Evolutionary conservation across 306 rosid species (phyloP).

Genomic region (Psophocarpus tetragonolobus): DNA sequence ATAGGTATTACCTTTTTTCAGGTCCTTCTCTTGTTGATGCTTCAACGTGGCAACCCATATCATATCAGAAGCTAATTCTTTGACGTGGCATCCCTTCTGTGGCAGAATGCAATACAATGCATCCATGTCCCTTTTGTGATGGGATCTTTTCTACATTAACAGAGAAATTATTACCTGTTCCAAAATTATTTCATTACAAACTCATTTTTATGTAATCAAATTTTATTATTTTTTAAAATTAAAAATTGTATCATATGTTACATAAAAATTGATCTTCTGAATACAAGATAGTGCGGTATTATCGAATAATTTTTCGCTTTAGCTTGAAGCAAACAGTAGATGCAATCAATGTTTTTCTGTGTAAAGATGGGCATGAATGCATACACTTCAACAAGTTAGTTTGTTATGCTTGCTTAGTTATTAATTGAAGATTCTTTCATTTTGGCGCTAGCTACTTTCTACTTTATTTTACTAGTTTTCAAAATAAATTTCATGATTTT

Average conservation of each 20-base stretch:
- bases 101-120: conserved; percentile 27
- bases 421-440: conserved; percentile 1
- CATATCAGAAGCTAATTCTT: conserved; percentile 40
- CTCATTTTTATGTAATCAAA: too few relatives aligned
- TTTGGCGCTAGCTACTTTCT: not conserved
- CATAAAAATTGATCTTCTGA: too few relatives aligned
- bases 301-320: not conserved
- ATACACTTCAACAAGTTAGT: conserved; percentile 29
- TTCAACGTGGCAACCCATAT: conserved; percentile 34
- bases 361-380: conserved; percentile 23
- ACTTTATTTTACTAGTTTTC: not conserved
- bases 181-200: too few relatives aligned
- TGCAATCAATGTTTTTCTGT: conserved; percentile 31
- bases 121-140: conserved; percentile 35
- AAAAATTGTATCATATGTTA: too few relatives aligned
- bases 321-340: not conserved
- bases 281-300: too few relatives aligned
- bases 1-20: conserved; percentile 23
- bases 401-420: not conserved
- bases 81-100: conserved; percentile 27
- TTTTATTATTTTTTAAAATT: too few relatives aligned
- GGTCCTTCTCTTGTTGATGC: conserved; percentile 28
- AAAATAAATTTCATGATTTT: not conserved
- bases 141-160: conserved; percentile 16
- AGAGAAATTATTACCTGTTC: not conserved